phyloP scores from a whole-genome alignment of 2,329 filamentous ascomycete genomes.

The Didymella exigua region DNA sequence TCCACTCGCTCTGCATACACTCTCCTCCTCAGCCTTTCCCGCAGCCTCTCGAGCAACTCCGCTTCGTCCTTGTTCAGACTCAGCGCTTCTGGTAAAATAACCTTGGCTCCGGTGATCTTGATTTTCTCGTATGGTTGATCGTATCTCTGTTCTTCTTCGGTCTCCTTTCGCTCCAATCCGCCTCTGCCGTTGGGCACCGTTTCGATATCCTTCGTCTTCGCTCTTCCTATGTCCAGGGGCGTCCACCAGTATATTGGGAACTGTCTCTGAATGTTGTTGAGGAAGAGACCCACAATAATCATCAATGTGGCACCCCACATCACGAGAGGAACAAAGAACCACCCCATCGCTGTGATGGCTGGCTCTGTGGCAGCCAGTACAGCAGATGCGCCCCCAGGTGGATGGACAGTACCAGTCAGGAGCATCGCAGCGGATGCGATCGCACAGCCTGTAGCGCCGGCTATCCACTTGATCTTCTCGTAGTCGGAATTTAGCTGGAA shows the following conservation, averaged over 20 bases:
- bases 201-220: constrained; percentile 31
- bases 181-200: constrained; percentile 28
- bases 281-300: constrained; percentile 49
- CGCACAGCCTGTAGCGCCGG: constrained; percentile 52
- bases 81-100: constrained; percentile 46
- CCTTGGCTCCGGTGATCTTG: constrained; percentile 37
- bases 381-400: constrained; percentile 58
- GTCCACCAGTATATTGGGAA: constrained; percentile 59
- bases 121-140: constrained; percentile 30
- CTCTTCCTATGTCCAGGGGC: constrained; percentile 43
- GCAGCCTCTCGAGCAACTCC: constrained; percentile 45
- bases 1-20: constrained; percentile 13
- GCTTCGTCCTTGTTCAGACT: constrained; percentile 45
- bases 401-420: constrained; percentile 55
- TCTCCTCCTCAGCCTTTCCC: constrained; percentile 36
- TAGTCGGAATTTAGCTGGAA: constrained; percentile 50
- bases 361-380: constrained; percentile 52
- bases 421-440: constrained; percentile 54
- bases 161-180: constrained; percentile 27
- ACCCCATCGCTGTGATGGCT: constrained; percentile 51
- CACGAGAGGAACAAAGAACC: constrained; percentile 53
- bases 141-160: constrained; percentile 22
- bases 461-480: constrained; percentile 51
- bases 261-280: constrained; percentile 55
- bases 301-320: constrained; percentile 51